These are phyloP conservation scores for Phalaenopsis hybrid DNA, from an alignment of 116 monocot genomes.

Conservation along the genomic window DNA sequence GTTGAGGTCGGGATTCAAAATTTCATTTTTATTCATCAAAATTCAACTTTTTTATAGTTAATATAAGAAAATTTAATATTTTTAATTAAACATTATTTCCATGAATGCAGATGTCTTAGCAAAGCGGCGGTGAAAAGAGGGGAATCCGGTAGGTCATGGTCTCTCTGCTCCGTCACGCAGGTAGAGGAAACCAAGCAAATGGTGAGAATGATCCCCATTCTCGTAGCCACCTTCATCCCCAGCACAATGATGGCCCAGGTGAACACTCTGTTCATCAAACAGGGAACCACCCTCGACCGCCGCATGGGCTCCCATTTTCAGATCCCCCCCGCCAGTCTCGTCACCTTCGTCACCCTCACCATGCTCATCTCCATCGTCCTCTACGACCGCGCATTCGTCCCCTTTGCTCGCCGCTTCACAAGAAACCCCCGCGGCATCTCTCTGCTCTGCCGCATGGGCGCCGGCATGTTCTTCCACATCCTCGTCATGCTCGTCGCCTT, in stretches of 20 bases:
- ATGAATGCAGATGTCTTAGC: slow-evolving; percentile 21
- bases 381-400: slow-evolving; percentile 19
- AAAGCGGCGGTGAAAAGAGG: slow-evolving; percentile 34
- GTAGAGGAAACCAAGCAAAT: slow-evolving; percentile 50
- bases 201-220: slow-evolving; percentile 29
- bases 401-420: slow-evolving; percentile 8
- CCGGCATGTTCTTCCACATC: slow-evolving; percentile 16
- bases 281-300: slow-evolving; percentile 36
- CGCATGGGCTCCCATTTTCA: slow-evolving; percentile 29
- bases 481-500: slow-evolving; percentile 14
- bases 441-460: slow-evolving; percentile 15
- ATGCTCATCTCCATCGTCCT: slow-evolving; percentile 32
- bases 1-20: slow-evolving; percentile 17
- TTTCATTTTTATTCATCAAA: too few relatives aligned
- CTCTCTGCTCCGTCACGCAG: slow-evolving; percentile 26
- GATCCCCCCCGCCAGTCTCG: slow-evolving; percentile 36
- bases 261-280: slow-evolving; percentile 43
- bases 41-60: too few relatives aligned
- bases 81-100: too few relatives aligned
- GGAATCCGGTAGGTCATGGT: slow-evolving; percentile 4
- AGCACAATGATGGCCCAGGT: slow-evolving; percentile 29
- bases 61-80: too few relatives aligned
- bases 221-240: slow-evolving; percentile 27
- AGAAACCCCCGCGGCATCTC: slow-evolving; percentile 23
- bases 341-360: slow-evolving; percentile 24